Conservation (phyloP, 2,329 filamentous ascomycete species). For the Alternaria triticina region DNA sequence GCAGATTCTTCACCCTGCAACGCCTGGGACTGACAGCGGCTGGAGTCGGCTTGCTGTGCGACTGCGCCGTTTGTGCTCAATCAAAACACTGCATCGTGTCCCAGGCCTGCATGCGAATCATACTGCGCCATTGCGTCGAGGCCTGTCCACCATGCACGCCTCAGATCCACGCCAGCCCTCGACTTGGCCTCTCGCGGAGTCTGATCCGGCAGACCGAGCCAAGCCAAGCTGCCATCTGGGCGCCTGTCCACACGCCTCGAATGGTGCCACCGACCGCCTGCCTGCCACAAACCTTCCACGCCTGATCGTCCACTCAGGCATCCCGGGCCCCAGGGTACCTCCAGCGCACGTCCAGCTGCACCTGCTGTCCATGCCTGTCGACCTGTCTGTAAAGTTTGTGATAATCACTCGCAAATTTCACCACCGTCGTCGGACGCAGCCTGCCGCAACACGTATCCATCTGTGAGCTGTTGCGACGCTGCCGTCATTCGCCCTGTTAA, state of each 20-base stretch:
- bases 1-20: conserved; percentile 24
- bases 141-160: conserved; percentile 26
- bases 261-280: conserved; percentile 13
- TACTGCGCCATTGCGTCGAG: conserved; percentile 25
- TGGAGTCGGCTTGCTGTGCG: conserved; percentile 36
- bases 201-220: conserved; percentile 26
- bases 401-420: conserved; percentile 8
- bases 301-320: conserved; percentile 17
- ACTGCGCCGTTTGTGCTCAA: conserved; percentile 37
- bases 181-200: conserved; percentile 19
- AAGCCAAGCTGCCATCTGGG: conserved; percentile 22
- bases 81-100: conserved; percentile 30
- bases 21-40: conserved; percentile 21
- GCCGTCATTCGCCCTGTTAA: conserved; percentile 13
- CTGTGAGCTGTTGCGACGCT: conserved; percentile 9
- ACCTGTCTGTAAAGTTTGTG: conserved; percentile 24
- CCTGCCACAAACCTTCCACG: conserved; percentile 15
- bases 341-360: conserved; percentile 12
- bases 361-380: conserved; percentile 20
- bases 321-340: conserved; percentile 15
- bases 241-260: conserved; percentile 29
- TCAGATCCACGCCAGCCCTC: conserved; percentile 18
- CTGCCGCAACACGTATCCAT: conserved; percentile 30
- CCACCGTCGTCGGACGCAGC: conserved; percentile 22
- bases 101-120: conserved; percentile 32